Base-by-base conservation (phyloP, 2,329 filamentous ascomycete species). In the Emergomyces pasteurianus region DNA sequence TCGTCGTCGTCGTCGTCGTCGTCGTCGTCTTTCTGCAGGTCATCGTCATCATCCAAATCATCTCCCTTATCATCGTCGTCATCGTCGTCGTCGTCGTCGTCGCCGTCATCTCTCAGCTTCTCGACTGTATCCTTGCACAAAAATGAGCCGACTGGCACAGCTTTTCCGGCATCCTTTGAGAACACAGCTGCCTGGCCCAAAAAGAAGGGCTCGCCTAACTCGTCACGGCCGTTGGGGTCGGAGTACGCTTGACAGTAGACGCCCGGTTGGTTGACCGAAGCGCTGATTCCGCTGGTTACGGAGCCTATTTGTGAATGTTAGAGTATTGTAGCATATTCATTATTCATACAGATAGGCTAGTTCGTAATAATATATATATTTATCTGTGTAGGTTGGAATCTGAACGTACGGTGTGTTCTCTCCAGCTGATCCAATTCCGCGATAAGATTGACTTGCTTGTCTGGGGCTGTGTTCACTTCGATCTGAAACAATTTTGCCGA, bases 181-280 rank as follows among this genome's bases (percentile, higher is more conserved):
- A 64, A 62, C 8, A 55, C 36, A 16, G n/a, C 60, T 16, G 53
- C 26, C 3, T 60, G 56, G 23, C 60, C 63, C 7, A 31, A 26
- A 23, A 31, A 49, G 49, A 64, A 63, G 2, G 58, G 36, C 2
- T 55, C 46, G 18, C 61, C 63, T 18, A 64, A 53, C 50, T 62
- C 55, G 26, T 64, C 60, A 23, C 58, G 60, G 57, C 61, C 61
- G n/a, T 57, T 23, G 21, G 61, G 59, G 42, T 63, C 63, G 28
- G 59, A 60, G 58, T 59, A 64, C 18, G 61, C 61, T 47, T 64
- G 63, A 38, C 63, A 64, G 52, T 49, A 61, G 28, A 60, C 34
- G 8, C 55, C 52, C 18, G 59, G 50, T 26, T 59, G 49, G 26
- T 49, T 28, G 38, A 63, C 36, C 16, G 59, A 63, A 9, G 61